Base-by-base conservation (phyloP, 768 basidiomycete species). In the Calocera viscosa region DNA sequence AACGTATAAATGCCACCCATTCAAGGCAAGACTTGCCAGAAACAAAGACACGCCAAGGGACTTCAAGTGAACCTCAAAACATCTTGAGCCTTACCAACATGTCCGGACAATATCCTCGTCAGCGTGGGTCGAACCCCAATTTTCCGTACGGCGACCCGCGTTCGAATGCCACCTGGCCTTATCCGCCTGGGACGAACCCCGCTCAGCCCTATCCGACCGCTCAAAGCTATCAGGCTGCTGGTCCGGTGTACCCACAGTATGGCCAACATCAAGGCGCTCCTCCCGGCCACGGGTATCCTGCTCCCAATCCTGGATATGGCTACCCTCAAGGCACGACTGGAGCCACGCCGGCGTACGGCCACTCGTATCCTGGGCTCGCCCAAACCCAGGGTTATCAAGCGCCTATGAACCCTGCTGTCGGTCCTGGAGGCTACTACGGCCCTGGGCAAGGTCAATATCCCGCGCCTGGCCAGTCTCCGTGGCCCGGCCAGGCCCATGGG, bases 21-120 rank as follows among this genome's bases (percentile, higher is more conserved):
- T 60, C 30, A 26, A 32, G 7, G 16, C 26, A 32, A 5, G 53
- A 60, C 8, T 11, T 19, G 5, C 19, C 30, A 26, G 53, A 60
- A 5, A 2, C 14, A 60, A 60, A 60, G 53, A 11, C 53, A 28
- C 11, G 30, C 30, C 53, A 32, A 3, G 14, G 30, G 14, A 32
- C 3, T 60, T 26, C 14, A 12, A 32, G 26, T 16, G 2, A 11
- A 11, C 24, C 53, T 60, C 26, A 26, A 30, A 26, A 28, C 53
- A 26, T 3, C 30, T 8, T 16, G 22, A 26, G 30, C 10, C 53
- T 26, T 60, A 11, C 24, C 11, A 60, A 32, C 30, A 60, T 60
- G 53, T 60, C 53, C 22, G 53, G 53, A 60, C 53, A 60, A 22
- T 32, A 60, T 32, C 53, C 53, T 10, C 53, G 53, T 60, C 53